A percentile compares a stretch with the other conserved stretches of the same genome.
phyloP scores from a whole-genome alignment of 129 eudicot species.

The Lactuca saligna region DNA sequence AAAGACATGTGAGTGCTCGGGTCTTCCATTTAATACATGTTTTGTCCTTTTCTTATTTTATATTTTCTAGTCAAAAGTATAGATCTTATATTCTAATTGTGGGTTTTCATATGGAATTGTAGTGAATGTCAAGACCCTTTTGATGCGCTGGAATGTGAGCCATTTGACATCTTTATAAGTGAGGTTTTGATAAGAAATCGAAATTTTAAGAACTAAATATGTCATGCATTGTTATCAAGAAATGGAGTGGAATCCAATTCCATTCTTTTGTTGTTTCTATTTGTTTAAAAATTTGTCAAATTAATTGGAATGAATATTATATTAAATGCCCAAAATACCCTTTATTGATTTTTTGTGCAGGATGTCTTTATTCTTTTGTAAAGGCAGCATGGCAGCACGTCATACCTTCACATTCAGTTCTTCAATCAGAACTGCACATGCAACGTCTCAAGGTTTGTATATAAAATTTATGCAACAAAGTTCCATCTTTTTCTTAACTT shows the following conservation, averaged over 20 bases:
- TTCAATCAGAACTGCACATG: constrained; percentile 65
- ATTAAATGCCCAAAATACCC: not conserved
- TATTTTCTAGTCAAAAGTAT: not conserved
- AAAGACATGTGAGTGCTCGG: constrained; percentile 35
- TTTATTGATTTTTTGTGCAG: constrained; percentile 37
- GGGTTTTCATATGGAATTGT: constrained; percentile 21
- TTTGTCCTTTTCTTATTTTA: not conserved
- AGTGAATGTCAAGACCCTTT: constrained; percentile 97
- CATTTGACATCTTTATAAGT: constrained; percentile 85
- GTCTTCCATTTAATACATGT: not conserved
- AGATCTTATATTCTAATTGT: not conserved
- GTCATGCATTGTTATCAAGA: no score
- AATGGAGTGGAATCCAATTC: no score
- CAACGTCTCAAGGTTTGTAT: constrained; percentile 81
- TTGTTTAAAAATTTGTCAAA: no score
- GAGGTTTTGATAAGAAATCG: constrained; percentile 37
- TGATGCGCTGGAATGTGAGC: constrained; percentile 91
- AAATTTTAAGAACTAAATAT: no score
- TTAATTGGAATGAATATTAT: not conserved
- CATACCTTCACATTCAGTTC: constrained; percentile 75
- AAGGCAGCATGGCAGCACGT: constrained; percentile 47
- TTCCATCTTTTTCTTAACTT: no score
- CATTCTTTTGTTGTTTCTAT: no score
- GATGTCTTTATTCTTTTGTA: constrained; percentile 93
- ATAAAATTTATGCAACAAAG: constrained; percentile 1